Conservation (phyloP, 225 moss, liverwort and hornwort genomes). For the Marchantia polymorpha region DNA sequence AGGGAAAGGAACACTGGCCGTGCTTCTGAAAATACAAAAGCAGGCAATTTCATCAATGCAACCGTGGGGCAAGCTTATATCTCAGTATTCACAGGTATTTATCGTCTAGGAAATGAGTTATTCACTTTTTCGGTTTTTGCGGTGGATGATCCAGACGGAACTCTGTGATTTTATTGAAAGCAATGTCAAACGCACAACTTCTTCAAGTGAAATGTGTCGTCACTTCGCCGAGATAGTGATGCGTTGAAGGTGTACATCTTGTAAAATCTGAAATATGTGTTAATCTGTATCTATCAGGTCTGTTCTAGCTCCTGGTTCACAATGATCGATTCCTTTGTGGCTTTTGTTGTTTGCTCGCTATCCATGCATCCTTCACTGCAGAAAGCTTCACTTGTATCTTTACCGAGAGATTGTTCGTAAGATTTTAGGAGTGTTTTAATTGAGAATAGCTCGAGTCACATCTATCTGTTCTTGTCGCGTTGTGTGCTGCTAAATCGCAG, state of each 20-base stretch:
- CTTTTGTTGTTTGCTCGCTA: too few relatives aligned
- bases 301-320: background rate
- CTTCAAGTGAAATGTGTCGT: too few relatives aligned
- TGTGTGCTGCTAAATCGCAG: too few relatives aligned
- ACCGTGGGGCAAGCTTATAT: conserved; percentile 53
- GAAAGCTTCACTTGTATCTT: too few relatives aligned
- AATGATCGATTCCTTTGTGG: too few relatives aligned
- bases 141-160: background rate
- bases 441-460: too few relatives aligned
- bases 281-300: background rate
- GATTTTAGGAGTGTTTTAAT: too few relatives aligned
- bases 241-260: background rate
- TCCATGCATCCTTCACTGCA: too few relatives aligned
- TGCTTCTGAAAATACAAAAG: conserved; percentile 47
- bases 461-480: too few relatives aligned
- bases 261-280: background rate
- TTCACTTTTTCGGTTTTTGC: background rate
- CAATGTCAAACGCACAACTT: background rate
- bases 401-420: too few relatives aligned
- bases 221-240: background rate
- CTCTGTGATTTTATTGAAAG: background rate
- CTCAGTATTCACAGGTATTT: conserved; percentile 52
- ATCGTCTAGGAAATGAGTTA: background rate
- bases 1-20: conserved; percentile 47
- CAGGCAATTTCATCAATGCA: conserved; percentile 34